phyloP scores from a whole-genome alignment of 2,329 filamentous ascomycete species.

The Diaporthe ampelina region DNA sequence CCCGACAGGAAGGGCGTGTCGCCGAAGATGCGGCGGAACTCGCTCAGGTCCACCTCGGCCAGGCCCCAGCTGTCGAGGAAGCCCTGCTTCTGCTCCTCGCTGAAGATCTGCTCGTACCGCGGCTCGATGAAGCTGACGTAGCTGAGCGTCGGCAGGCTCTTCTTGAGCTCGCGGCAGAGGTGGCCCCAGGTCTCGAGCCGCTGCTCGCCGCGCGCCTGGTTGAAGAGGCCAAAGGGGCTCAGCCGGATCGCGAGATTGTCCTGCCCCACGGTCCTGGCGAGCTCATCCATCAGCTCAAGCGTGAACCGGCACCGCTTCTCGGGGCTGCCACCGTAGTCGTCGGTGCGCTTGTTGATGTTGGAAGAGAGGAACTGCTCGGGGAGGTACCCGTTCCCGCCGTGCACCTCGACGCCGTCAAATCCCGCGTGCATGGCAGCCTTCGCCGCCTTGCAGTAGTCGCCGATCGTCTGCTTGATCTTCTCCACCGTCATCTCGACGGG shows the following conservation, averaged over 20 bases:
- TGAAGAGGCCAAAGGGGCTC: conserved; percentile 68
- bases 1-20: conserved; percentile 50
- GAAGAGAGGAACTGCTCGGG: conserved; percentile 70
- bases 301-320: conserved; percentile 67
- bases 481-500: conserved; percentile 52
- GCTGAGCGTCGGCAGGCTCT: conserved; percentile 61
- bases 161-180: conserved; percentile 62
- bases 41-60: conserved; percentile 35
- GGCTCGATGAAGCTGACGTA: conserved; percentile 71
- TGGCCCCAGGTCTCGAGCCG: conserved; percentile 70
- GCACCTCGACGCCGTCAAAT: conserved; percentile 60
- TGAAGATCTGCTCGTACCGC: conserved; percentile 55
- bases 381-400: conserved; percentile 56
- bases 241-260: conserved; percentile 66
- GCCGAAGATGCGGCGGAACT: conserved; percentile 41
- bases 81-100: conserved; percentile 48
- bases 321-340: conserved; percentile 67
- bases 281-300: conserved; percentile 65
- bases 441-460: conserved; percentile 49
- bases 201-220: conserved; percentile 62
- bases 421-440: conserved; percentile 66
- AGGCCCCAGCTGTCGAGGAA: conserved; percentile 38
- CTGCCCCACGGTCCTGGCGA: conserved; percentile 63
- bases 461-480: conserved; percentile 55
- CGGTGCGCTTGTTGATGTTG: conserved; percentile 66